Evolutionary conservation across 768 basidiomycete genomes (phyloP).

Genomic region (Hydnomerulius pinastri): DNA sequence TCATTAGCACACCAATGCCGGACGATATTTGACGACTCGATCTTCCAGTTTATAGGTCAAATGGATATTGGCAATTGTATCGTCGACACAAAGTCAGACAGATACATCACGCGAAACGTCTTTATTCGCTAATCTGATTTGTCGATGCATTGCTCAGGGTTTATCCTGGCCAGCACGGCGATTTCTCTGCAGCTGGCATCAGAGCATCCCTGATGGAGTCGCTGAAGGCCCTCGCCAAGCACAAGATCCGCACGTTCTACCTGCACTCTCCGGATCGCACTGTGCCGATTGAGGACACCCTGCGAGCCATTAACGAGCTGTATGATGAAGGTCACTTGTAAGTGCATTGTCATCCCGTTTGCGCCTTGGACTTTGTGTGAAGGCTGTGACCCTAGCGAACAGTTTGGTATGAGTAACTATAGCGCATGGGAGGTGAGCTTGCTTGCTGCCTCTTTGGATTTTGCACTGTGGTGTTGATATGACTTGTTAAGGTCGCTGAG

Average conservation of each 20-base stretch:
- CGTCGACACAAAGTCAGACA: slow-evolving; percentile 21
- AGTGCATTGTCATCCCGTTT: slow-evolving; percentile 13
- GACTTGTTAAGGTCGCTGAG: slow-evolving; percentile 41
- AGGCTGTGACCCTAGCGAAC: slow-evolving; percentile 1
- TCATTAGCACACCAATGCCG: neutral
- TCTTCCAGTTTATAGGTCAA: slow-evolving; percentile 15
- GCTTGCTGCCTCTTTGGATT: neutral
- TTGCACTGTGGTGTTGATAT: neutral
- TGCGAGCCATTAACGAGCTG: slow-evolving; percentile 46
- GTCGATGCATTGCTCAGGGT: no score
- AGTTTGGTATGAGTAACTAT: slow-evolving; percentile 20
- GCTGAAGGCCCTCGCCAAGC: slow-evolving; percentile 8
- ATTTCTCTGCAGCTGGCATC: slow-evolving; percentile 11
- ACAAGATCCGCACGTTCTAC: slow-evolving; percentile 31
- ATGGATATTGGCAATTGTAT: slow-evolving; percentile 13
- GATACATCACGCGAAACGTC: no score
- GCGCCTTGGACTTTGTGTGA: neutral
- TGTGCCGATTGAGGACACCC: slow-evolving; percentile 46
- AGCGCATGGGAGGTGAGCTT: slow-evolving; percentile 36
- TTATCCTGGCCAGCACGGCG: slow-evolving; percentile 4
- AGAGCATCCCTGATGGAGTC: slow-evolving; percentile 15
- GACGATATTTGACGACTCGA: neutral
- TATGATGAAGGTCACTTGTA: slow-evolving; percentile 56
- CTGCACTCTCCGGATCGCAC: slow-evolving; percentile 48
- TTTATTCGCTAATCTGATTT: neutral